Evolutionary conservation across 805 yeast genomes (phyloP).

Genomic region (Kregervanrija pseudodelftensis): DNA sequence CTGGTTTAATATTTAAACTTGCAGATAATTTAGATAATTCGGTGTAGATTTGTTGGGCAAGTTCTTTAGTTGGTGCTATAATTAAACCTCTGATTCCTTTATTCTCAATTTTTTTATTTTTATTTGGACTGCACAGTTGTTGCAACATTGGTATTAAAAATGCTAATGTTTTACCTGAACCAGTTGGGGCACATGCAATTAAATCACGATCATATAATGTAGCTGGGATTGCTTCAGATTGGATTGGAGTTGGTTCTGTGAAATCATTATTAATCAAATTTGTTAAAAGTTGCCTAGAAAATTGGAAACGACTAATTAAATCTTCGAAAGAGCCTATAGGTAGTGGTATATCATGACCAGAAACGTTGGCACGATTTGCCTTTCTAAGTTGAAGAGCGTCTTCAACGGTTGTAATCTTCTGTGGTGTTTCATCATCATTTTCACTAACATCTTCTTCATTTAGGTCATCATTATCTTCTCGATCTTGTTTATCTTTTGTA

Average conservation of each 20-base stretch:
- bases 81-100: constrained; percentile 60
- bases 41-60: constrained; percentile 77
- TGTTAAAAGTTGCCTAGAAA: constrained; percentile 49
- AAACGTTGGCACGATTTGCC: constrained; percentile 56
- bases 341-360: constrained; percentile 82
- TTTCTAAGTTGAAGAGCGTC: constrained; percentile 61
- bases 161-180: constrained; percentile 95
- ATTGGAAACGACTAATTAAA: constrained; percentile 56
- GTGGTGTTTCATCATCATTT: constrained; percentile 18
- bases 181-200: constrained; percentile 95
- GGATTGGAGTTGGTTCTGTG: constrained; percentile 87
- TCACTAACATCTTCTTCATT: constrained; percentile 24
- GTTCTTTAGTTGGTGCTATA: constrained; percentile 90
- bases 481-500: too few relatives aligned
- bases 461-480: constrained; percentile 21
- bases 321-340: constrained; percentile 90
- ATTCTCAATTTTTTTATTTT: constrained; percentile 25
- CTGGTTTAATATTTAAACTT: constrained; percentile 52
- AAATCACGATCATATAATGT: constrained; percentile 65
- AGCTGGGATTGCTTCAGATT: constrained; percentile 81
- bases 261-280: constrained; percentile 68
- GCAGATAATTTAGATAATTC: constrained; percentile 54
- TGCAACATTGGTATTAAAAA: constrained; percentile 80
- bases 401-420: constrained; percentile 39
- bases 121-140: constrained; percentile 18